Evolutionary conservation across 2,329 filamentous ascomycete genomes (phyloP), one percentile per base, ranked within the genome.

Genomic region (Hypoxylon sp.): DNA sequence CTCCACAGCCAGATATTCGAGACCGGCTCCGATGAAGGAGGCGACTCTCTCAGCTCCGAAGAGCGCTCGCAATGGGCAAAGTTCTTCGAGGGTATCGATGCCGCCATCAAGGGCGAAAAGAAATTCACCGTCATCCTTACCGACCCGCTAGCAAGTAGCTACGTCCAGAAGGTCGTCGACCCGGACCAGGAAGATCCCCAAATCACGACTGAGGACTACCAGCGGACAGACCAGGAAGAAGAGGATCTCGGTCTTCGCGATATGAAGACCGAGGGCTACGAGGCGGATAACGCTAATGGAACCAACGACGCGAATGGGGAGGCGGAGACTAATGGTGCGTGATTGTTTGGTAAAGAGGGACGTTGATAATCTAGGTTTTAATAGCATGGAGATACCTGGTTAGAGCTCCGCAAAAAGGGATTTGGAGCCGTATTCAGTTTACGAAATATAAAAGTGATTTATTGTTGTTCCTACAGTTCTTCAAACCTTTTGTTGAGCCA

Each of bases 191-290:
- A 83, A 0, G 96, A 99, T 76, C 91, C 91, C 14, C 91, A 96
- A 80, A 91, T 99, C 77, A 89, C 87, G 63, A 86, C 88, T 2
- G 92, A 93, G 81, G 91, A 93, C 30, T 99, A 99, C 79, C 88
- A 92, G 65, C 87, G 96, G 67, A 97, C 95, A 0, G 89, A 91
- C 0, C 93, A 98, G 79, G 96, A 99, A 77, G 93, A 97, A 81
- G 96, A 99, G 75, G 93, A 98, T 65, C 83, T 99, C 10, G 96
- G 96, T 0, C 82, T 99, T 71, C 89, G 84, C 65, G 96, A 99
- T 77, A 99, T 99, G 90, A 96, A 95, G 85, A 89, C 90, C 0
- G 94, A 98, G 79, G 90, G 89, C 0, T 98, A 99, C 76, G 91
- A 91, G 79, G 84, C 89, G 58, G 86, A 89, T 10, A 49, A 64